Conservation (phyloP, 2,329 filamentous ascomycete species). For the Chrysosporium keratinophilum region DNA sequence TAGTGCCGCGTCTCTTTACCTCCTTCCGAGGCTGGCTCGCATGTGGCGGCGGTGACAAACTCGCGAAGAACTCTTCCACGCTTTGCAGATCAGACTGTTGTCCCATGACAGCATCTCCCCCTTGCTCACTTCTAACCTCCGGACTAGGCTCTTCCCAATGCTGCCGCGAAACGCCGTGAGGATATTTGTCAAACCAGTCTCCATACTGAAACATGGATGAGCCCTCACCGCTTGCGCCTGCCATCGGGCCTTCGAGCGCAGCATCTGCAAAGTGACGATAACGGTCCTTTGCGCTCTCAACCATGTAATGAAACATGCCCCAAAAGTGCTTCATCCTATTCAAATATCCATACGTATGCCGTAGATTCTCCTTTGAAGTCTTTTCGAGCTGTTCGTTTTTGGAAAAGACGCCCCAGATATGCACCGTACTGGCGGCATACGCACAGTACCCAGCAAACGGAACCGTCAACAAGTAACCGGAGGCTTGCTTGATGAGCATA, state of each 20-base stretch:
- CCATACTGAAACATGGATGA: conserved; percentile 82
- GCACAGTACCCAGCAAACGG: conserved; percentile 93
- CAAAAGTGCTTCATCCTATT: conserved; percentile 94
- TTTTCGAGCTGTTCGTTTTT: conserved; percentile 66
- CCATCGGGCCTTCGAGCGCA: conserved; percentile 53
- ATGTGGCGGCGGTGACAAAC: conserved; percentile 53
- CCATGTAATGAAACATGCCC: conserved; percentile 98
- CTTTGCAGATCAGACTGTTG: conserved; percentile 86
- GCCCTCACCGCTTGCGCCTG: conserved; percentile 31
- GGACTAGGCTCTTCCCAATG: conserved; percentile 70
- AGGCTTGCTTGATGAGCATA: conserved; percentile 66
- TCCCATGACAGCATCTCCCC: conserved; percentile 78
- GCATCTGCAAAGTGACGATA: conserved; percentile 78
- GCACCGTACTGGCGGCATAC: conserved; percentile 87
- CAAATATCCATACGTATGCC: conserved; percentile 79
- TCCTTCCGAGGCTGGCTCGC: conserved; percentile 41
- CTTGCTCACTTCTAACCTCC: conserved; percentile 60
- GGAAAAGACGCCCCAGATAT: conserved; percentile 84
- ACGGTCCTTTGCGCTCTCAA: conserved; percentile 79
- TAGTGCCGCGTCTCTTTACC: conserved; percentile 32
- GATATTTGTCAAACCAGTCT: conserved; percentile 94
- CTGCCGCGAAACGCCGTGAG: conserved; percentile 73
- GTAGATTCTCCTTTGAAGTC: conserved; percentile 70
- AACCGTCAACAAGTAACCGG: conserved; percentile 69
- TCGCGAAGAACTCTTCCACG: conserved; percentile 87